Percentiles rank a stretch among this genome's conserved stretches.
phyloP scores from a whole-genome alignment of 352 stramenopile genomes.

The Phytophthora pini region DNA sequence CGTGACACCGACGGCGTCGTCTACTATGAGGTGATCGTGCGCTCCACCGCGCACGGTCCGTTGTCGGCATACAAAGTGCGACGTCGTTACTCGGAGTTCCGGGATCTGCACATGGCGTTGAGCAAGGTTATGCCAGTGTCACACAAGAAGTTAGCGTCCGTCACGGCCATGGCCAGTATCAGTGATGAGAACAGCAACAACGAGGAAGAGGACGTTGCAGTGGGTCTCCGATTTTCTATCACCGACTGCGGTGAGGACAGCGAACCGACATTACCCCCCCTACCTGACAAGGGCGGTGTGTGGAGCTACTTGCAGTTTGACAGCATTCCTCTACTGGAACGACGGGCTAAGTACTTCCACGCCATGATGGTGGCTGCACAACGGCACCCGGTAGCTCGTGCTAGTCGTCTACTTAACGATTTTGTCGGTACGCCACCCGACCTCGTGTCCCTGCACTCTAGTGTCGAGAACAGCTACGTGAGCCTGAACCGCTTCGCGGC shows the following conservation, averaged over 20 bases:
- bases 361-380: slow-evolving; percentile 69
- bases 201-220: slow-evolving; percentile 17
- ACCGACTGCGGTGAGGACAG: slow-evolving; percentile 24
- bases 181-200: slow-evolving; percentile 35
- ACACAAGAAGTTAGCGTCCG: slow-evolving; percentile 30
- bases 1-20: slow-evolving; percentile 75
- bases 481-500: slow-evolving; percentile 80
- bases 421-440: slow-evolving; percentile 76
- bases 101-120: slow-evolving; percentile 58
- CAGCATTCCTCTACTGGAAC: slow-evolving; percentile 63
- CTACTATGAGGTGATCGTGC: slow-evolving; percentile 84
- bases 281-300: slow-evolving; percentile 73
- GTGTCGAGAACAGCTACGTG: slow-evolving; percentile 77
- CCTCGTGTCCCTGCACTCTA: slow-evolving; percentile 56
- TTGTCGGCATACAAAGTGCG: slow-evolving; percentile 83
- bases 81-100: slow-evolving; percentile 80
- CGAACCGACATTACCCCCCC: slow-evolving; percentile 46
- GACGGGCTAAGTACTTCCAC: slow-evolving; percentile 71
- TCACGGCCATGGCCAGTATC: slow-evolving; percentile 40
- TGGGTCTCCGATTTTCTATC: slow-evolving; percentile 30
- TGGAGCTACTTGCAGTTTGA: slow-evolving; percentile 81
- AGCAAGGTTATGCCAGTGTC: slow-evolving; percentile 60
- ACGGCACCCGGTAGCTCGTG: slow-evolving; percentile 46
- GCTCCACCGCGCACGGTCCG: slow-evolving; percentile 63
- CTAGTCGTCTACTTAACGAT: slow-evolving; percentile 68